Evolutionary conservation across 768 basidiomycete species (phyloP).

Genomic region (Boletus vermiculosoides): DNA sequence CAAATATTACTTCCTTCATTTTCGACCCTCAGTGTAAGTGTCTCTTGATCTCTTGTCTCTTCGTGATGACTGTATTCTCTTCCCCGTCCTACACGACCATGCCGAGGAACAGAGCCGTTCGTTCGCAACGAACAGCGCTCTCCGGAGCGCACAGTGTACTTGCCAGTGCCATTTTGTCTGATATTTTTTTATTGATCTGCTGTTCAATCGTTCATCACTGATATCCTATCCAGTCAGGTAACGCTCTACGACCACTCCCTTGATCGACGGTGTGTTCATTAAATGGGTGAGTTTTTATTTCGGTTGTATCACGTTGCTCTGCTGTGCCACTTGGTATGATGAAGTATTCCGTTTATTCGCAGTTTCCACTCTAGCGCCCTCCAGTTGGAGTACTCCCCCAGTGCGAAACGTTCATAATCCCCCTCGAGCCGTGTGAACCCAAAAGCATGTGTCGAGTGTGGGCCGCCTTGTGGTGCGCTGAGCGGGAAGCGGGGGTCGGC

Average conservation of each 20-base stretch:
- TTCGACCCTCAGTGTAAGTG: slow-evolving; percentile 16
- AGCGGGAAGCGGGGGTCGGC: slow-evolving; percentile 69
- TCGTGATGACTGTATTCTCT: slow-evolving; percentile 79
- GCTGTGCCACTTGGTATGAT: slow-evolving; percentile 40
- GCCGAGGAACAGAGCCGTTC: slow-evolving; percentile 77
- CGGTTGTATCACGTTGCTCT: slow-evolving; percentile 3
- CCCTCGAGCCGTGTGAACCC: slow-evolving; percentile 70
- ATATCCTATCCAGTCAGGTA: slow-evolving; percentile 10
- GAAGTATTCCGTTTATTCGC: slow-evolving; percentile 75
- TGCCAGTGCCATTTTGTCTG: slow-evolving; percentile 90
- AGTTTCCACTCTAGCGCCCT: slow-evolving; percentile 83
- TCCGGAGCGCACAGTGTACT: slow-evolving; percentile 68
- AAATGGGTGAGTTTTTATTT: slow-evolving; percentile 25
- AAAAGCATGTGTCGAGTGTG: slow-evolving; percentile 58
- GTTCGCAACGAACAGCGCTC: slow-evolving; percentile 74
- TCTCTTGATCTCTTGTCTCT: not conserved
- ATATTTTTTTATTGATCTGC: slow-evolving; percentile 27
- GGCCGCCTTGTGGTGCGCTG: slow-evolving; percentile 73
- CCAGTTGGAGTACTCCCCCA: slow-evolving; percentile 68
- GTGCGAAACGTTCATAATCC: slow-evolving; percentile 67
- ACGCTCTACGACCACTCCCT: no score
- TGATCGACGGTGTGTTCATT: not conserved
- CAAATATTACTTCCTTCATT: not conserved
- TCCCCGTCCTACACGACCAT: slow-evolving; percentile 91
- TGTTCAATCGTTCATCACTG: slow-evolving; percentile 10